Evolutionary conservation across 768 basidiomycete genomes (phyloP), one percentile per base, ranked within the genome.

Genomic region (Rickenella mellea): DNA sequence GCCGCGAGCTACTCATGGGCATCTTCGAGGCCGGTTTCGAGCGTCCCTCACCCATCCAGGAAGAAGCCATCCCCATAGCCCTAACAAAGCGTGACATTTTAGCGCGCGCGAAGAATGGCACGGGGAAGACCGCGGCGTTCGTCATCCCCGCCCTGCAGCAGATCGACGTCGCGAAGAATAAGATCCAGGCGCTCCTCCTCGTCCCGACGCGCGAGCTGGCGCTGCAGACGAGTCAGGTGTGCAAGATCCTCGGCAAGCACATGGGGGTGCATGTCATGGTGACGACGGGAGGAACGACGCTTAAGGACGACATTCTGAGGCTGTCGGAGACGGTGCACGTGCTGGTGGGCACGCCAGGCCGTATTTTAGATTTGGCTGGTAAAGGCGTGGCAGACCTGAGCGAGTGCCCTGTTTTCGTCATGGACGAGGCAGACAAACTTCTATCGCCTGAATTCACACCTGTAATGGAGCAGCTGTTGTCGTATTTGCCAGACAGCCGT

Each of bases 361-460:
- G 94, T 55, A 92, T 99, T 54, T 70, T 99, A 41, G 94, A 99
- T 69, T 67, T 99, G 40, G 85, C 87, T 5, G 84, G 91, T 53
- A 97, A 97, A 67, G 76, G 66, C 49, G 84, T 99, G 28, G 94
- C 94, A 22, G 91, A 98, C 65, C 73, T 99, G 50, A 85, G 78
- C 65, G 83, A 89, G 57, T 97, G 94, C 63, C 82, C 84, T 2
- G 88, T 94, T 42, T 99, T 97, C 56, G 91, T 98, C 51, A 99
- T 99, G 94, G 94, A 99, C 63, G 94, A 99, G 66, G 94, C 94
- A 36, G 96, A 98, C 64, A 99, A 98, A 62, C 77, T 98, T 39
- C 80, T 98, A 41, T 91, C 86, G 6, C 91, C 92, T 44, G 94
- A 99, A 67, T 99, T 99, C 57, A 84, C 92, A 10, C 93, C 94